These are phyloP conservation scores for Coniochaeta sp. DNA, from an alignment of 2,329 filamentous ascomycete species.

Conservation along the genomic window DNA sequence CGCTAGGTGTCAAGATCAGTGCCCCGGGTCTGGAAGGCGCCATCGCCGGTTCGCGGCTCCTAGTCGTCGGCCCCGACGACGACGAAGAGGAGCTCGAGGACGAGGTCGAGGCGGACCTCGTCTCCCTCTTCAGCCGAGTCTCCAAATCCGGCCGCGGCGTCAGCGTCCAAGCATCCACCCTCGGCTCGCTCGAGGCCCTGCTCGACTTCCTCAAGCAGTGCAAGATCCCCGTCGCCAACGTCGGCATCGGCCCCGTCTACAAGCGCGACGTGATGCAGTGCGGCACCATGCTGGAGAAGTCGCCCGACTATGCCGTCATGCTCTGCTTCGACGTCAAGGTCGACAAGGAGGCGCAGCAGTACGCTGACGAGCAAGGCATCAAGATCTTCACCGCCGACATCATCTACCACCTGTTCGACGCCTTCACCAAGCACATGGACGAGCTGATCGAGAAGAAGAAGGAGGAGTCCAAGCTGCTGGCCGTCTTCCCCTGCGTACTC, in stretches of 20 bases:
- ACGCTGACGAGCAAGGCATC: slow-evolving; percentile 89
- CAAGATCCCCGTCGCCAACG: slow-evolving; percentile 96
- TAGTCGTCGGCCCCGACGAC: slow-evolving; percentile 90
- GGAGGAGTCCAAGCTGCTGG: slow-evolving; percentile 90
- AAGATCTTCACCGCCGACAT: slow-evolving; percentile 99
- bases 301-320: slow-evolving; percentile 96
- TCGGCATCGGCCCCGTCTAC: slow-evolving; percentile 94
- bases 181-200: slow-evolving; percentile 91
- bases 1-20: slow-evolving; percentile 97
- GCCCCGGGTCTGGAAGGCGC: slow-evolving; percentile 92
- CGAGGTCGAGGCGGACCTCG: slow-evolving; percentile 92
- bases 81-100: slow-evolving; percentile 96
- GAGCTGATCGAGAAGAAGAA: slow-evolving; percentile 84
- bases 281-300: slow-evolving; percentile 94
- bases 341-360: slow-evolving; percentile 87
- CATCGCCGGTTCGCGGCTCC: slow-evolving; percentile 89
- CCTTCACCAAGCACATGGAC: slow-evolving; percentile 92
- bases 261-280: slow-evolving; percentile 96
- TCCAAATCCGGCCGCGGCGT: slow-evolving; percentile 91
- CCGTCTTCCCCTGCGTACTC: slow-evolving; percentile 94
- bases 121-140: slow-evolving; percentile 83
- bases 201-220: slow-evolving; percentile 92
- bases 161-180: slow-evolving; percentile 92
- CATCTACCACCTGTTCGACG: slow-evolving; percentile 96
- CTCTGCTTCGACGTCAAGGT: slow-evolving; percentile 99